Evolutionary conservation across 2,329 filamentous ascomycete species (phyloP).

Genomic region (Penicillium concentricum): DNA sequence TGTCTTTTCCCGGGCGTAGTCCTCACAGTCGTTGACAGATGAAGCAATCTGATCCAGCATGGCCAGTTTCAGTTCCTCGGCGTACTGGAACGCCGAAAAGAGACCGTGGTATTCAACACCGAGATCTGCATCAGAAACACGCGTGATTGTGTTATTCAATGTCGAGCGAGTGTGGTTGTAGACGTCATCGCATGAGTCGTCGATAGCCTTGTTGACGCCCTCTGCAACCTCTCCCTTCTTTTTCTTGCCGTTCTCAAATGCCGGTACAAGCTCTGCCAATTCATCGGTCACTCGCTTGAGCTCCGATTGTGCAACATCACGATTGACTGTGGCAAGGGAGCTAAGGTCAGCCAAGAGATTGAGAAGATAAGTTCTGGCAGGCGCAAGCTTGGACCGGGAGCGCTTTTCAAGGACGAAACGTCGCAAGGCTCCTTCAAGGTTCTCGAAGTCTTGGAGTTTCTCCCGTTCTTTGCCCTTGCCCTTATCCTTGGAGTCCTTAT

Average conservation of each 20-base stretch:
- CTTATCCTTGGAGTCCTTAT: slow-evolving; percentile 66
- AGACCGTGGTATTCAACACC: slow-evolving; percentile 85
- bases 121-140: slow-evolving; percentile 73
- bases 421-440: slow-evolving; percentile 81
- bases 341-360: slow-evolving; percentile 89
- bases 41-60: slow-evolving; percentile 87
- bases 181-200: slow-evolving; percentile 79
- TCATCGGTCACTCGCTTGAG: slow-evolving; percentile 79
- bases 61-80: slow-evolving; percentile 85
- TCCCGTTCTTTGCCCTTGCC: slow-evolving; percentile 88
- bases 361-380: slow-evolving; percentile 89
- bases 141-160: slow-evolving; percentile 71
- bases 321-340: slow-evolving; percentile 79
- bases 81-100: slow-evolving; percentile 82
- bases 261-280: slow-evolving; percentile 77
- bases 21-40: slow-evolving; percentile 76
- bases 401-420: slow-evolving; percentile 95
- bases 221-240: slow-evolving; percentile 77
- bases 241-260: slow-evolving; percentile 79
- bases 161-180: slow-evolving; percentile 79
- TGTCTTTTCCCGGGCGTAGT: slow-evolving; percentile 75
- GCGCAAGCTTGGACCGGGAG: slow-evolving; percentile 89
- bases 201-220: slow-evolving; percentile 76
- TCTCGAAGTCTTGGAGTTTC: slow-evolving; percentile 85
- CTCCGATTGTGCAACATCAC: slow-evolving; percentile 81